Base-by-base conservation (phyloP, 2,329 filamentous ascomycete species). In the Fusarium multiceps region DNA sequence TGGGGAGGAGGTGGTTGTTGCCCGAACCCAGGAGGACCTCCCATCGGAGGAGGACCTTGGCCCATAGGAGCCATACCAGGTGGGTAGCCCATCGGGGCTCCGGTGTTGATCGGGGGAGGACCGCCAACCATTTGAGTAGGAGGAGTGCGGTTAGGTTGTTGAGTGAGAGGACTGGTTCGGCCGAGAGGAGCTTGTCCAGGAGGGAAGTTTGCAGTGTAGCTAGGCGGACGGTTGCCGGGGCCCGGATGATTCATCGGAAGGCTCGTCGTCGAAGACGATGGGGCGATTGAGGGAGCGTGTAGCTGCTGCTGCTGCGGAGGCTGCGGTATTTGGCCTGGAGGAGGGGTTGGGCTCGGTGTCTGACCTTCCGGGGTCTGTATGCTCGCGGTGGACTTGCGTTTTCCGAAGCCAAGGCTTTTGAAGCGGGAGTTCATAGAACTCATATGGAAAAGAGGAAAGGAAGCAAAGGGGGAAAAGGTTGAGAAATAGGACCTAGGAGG, bases 401-500 rank as follows among this genome's bases (percentile, higher is more conserved):
- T 93, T 83, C 90, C 91, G 86, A 93, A 92, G 83, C 92, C 90
- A 84, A 93, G 87, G 86, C 88, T 88, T 86, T 92, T 92, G 81
- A 93, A 89, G 82, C 91, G 89, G 80, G 89, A 88, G 86, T 92
- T 93, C 88, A 92, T 88, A 86, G 89, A 92, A 87, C 88, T 92
- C 90, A 92, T 92, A 80, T 78, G 78, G 80, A 79, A 79, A 59
- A 74, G 71, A 70, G 69, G 72, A 72, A 72, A 68, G 58, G 66
- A 67, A 72, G 70, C 72, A 66, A 72, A 73, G 66, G 61, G 51
- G 55, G 23, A 64, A 65, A 68, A 64, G 55, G 66, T 72, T 72
- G 66, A 76, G 72, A 65, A 73, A 72, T 69, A 74, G 68, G 72
- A 73, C 72, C 66, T 23, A 45, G 60, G 42, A 72, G 68, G 63